Evolutionary conservation across 306 rosid genomes (phyloP).

Genomic region (Ormosia semicastrata): DNA sequence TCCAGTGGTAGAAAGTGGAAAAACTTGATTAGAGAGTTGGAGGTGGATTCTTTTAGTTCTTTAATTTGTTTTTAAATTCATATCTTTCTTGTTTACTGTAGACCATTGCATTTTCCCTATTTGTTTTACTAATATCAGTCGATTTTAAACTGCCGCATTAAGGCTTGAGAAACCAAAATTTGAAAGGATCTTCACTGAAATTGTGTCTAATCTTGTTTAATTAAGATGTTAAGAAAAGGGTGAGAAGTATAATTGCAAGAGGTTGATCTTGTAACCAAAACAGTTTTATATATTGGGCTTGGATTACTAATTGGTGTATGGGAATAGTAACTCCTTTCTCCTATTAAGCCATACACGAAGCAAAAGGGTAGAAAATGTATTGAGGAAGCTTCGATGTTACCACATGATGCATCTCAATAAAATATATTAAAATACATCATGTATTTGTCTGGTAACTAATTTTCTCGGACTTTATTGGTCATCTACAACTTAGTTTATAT

Average conservation of each 20-base stretch:
- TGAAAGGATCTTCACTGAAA: neutral
- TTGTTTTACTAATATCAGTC: neutral
- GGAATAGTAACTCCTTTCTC: neutral
- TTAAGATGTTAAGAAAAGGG: neutral
- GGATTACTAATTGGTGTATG: neutral
- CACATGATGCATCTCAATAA: neutral
- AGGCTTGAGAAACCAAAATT: neutral
- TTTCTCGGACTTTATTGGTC: neutral
- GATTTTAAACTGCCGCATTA: neutral
- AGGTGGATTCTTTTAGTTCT: neutral
- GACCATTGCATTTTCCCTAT: neutral
- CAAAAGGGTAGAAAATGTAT: neutral
- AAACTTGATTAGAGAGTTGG: neutral
- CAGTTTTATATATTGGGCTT: neutral
- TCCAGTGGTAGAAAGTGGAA: too few species aligned
- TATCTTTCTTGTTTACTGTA: neutral
- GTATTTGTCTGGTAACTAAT: neutral
- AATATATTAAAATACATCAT: neutral
- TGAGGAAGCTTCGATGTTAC: slow-evolving; percentile 3
- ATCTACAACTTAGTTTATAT: neutral
- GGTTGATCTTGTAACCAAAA: neutral
- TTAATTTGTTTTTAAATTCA: neutral
- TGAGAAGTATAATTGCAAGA: neutral
- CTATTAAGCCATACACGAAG: neutral
- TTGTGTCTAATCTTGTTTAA: neutral